These are phyloP conservation scores for Boletus barrowsii DNA, from an alignment of 768 basidiomycete genomes.

Conservation along the genomic window DNA sequence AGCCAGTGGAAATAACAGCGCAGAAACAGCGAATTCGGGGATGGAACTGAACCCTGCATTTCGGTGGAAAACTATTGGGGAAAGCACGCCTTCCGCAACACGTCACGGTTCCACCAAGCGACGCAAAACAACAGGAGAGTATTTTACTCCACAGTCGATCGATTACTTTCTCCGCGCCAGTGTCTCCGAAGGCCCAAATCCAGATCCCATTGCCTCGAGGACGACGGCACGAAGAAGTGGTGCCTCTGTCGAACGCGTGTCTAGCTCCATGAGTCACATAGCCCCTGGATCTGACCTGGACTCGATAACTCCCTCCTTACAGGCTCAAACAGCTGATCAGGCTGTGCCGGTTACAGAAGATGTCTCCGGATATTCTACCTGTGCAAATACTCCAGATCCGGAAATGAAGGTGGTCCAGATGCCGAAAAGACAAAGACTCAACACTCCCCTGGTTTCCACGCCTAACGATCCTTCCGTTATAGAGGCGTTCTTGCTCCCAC, in stretches of 20 bases:
- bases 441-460: neutral
- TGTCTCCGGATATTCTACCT: neutral
- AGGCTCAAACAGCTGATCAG: neutral
- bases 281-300: neutral
- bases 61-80: neutral
- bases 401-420: neutral
- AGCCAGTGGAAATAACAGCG: neutral
- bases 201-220: neutral
- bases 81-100: neutral
- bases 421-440: neutral
- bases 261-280: constrained; percentile 9
- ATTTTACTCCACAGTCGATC: neutral
- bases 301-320: neutral
- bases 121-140: neutral
- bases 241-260: neutral
- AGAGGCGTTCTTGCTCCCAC: neutral
- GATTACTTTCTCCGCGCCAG: neutral
- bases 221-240: constrained; percentile 2
- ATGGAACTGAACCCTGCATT: neutral
- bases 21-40: neutral
- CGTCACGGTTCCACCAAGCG: constrained; percentile 1
- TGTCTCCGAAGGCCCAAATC: neutral
- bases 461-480: neutral
- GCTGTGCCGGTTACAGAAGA: constrained; percentile 2
- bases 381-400: neutral